Evolutionary conservation across 441 rosid genomes (phyloP), one percentile per base, ranked within the genome.

Genomic region (Populus trichocarpa): DNA sequence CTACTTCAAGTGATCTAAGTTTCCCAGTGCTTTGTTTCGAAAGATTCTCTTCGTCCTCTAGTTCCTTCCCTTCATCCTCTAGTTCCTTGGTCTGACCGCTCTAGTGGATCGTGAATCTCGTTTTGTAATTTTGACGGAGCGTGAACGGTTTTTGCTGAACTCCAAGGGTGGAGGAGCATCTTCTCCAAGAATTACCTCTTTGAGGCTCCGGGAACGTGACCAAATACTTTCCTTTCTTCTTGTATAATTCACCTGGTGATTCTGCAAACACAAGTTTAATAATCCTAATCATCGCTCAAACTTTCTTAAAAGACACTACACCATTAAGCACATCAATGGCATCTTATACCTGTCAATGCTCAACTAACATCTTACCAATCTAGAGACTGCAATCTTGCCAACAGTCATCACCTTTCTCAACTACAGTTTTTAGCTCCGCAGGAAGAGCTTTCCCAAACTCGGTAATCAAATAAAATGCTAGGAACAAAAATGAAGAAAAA

Each of bases 161-260:
- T 93, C 97, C 80, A 89, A 81, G 0, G 94, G 94, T 8, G 8
- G 8, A 33, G 36, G 36, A 33, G 36, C 36, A 33, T 33, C 36
- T 33, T 33, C 36, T 33, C 36, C 91, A 38, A 94, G 94, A 97
- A 93, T 92, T 38, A 90, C 84, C 81, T 89, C 97, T 78, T 69
- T 90, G 40, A 94, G 87, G 75, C 89, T 85, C 81, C 74, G 83
- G 1, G 93, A 89, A 71, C 87, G 94, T 4, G 98, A 92, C 71
- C 98, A 86, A 96, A 96, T n/a, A 93, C 97, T 84, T 89, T 90
- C 80, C 98, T 87, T 59, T 95, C 97, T 84, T 92, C 97, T 98
- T 98, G 92, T 86, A 95, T 92, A 33, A 79, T 79, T 85, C 50
- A 95, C 92, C 99, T 92, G 74, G 42, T 2, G 71, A 69, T 30